Percentiles rank a stretch among this genome's conserved stretches.
Evolutionary conservation across 768 basidiomycete genomes (phyloP).

Genomic region (Termitomyces sp.): DNA sequence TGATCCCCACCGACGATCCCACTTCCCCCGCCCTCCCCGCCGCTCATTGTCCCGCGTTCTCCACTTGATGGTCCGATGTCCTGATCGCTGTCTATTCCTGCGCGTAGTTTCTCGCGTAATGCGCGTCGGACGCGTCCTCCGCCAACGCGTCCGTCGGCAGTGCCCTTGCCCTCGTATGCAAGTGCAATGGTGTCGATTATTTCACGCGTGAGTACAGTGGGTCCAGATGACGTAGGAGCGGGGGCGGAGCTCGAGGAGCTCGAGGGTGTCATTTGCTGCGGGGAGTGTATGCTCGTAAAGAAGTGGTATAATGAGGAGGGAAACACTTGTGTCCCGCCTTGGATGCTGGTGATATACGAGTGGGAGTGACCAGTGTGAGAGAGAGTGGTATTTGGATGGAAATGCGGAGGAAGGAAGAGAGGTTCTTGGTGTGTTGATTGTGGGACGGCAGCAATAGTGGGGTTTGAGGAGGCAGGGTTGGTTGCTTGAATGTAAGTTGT

Average conservation of each 20-base stretch:
- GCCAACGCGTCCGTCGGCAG: slow-evolving; percentile 55
- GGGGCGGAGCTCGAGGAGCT: slow-evolving; percentile 12
- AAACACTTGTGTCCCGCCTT: slow-evolving; percentile 1
- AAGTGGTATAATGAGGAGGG: slow-evolving; percentile 7
- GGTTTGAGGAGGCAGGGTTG: slow-evolving; percentile 17
- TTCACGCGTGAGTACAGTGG: slow-evolving; percentile 36
- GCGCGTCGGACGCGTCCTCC: slow-evolving; percentile 39
- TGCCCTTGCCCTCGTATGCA: slow-evolving; percentile 46
- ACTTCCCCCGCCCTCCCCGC: slow-evolving; percentile 18
- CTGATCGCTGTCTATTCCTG: slow-evolving; percentile 26
- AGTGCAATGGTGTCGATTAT: slow-evolving; percentile 43
- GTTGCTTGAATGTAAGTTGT: slow-evolving; percentile 29
- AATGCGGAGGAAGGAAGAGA: slow-evolving; percentile 8
- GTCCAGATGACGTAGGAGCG: slow-evolving; percentile 11
- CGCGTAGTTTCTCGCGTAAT: slow-evolving; percentile 49
- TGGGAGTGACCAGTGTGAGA: too few relatives aligned
- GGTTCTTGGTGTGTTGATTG: slow-evolving; percentile 6
- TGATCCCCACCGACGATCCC: slow-evolving; percentile 7
- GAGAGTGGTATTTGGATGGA: too few relatives aligned
- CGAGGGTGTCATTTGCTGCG: slow-evolving; percentile 4
- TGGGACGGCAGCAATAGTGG: neutral
- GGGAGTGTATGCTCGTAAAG: slow-evolving; percentile 2
- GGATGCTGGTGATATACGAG: too few relatives aligned
- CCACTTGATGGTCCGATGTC: slow-evolving; percentile 2
- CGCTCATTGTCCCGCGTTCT: slow-evolving; percentile 16